Evolutionary conservation across 306 rosid species (phyloP).

Genomic region (Astragalus glycyphyllos): DNA sequence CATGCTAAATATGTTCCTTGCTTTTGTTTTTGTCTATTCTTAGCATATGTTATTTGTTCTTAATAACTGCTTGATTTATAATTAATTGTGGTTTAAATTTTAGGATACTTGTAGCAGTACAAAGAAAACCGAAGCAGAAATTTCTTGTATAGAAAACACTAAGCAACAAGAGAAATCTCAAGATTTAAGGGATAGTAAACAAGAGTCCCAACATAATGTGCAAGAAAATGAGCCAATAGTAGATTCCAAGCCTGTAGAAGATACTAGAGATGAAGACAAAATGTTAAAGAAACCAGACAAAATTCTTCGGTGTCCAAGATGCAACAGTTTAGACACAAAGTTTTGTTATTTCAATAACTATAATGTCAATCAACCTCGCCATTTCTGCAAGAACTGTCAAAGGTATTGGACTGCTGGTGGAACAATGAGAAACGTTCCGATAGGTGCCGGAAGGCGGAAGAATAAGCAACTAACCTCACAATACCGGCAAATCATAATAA

Average conservation of each 20-base stretch:
- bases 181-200: conserved; percentile 38
- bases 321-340: conserved; percentile 73
- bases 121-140: conserved; percentile 45
- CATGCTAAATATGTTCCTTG: too few relatives aligned
- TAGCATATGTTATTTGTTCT: background rate
- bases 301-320: conserved; percentile 76
- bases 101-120: conserved; percentile 55
- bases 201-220: conserved; percentile 33
- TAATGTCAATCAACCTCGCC: conserved; percentile 84
- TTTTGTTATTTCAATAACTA: conserved; percentile 86
- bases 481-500: conserved; percentile 55
- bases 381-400: conserved; percentile 82
- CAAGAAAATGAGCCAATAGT: conserved; percentile 37
- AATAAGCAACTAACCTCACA: conserved; percentile 75
- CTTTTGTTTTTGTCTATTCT: conserved; percentile 16
- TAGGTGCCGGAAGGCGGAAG: conserved; percentile 79
- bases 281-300: conserved; percentile 74
- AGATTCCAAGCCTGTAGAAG: conserved; percentile 31
- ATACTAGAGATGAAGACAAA: conserved; percentile 53
- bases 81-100: conserved; percentile 32
- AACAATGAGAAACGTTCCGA: conserved; percentile 73
- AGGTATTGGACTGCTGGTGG: conserved; percentile 94
- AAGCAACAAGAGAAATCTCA: conserved; percentile 43
- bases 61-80: conserved; percentile 14
- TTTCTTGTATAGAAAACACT: conserved; percentile 40